Conservation (phyloP, 352 stramenopile species). For the Globisporangium recalcitrans region DNA sequence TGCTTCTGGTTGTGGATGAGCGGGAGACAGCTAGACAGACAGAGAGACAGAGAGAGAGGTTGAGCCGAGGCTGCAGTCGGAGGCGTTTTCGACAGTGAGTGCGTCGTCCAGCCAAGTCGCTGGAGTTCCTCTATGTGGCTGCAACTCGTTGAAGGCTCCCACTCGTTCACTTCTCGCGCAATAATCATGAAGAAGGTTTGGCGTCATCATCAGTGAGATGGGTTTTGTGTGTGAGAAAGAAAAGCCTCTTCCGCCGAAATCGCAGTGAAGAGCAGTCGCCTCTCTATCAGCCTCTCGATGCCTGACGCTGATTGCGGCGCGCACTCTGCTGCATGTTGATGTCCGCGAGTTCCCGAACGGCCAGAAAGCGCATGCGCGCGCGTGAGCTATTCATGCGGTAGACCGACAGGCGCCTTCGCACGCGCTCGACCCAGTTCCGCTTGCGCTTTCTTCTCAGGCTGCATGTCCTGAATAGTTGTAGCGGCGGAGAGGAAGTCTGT, state of each 20-base stretch:
- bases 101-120: neutral
- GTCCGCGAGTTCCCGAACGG: neutral
- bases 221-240: neutral
- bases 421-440: too few species aligned
- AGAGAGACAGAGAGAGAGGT: too few species aligned
- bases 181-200: neutral
- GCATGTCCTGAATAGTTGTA: too few species aligned
- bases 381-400: neutral
- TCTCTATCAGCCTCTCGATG: too few species aligned
- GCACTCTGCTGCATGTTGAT: neutral
- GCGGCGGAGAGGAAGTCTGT: too few species aligned
- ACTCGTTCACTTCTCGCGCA: too few species aligned
- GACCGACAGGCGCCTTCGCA: too few species aligned
- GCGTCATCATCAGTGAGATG: neutral
- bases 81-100: slow-evolving; percentile 1
- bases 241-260: neutral
- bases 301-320: neutral
- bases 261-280: neutral
- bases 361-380: neutral
- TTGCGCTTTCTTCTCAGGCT: too few species aligned
- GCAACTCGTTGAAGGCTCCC: too few species aligned
- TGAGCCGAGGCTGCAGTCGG: too few species aligned
- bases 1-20: neutral
- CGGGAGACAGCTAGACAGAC: neutral
- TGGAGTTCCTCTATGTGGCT: neutral